Conservation (phyloP, 371 early-diverging fungal species). For the Cokeromyces recurvatus region DNA sequence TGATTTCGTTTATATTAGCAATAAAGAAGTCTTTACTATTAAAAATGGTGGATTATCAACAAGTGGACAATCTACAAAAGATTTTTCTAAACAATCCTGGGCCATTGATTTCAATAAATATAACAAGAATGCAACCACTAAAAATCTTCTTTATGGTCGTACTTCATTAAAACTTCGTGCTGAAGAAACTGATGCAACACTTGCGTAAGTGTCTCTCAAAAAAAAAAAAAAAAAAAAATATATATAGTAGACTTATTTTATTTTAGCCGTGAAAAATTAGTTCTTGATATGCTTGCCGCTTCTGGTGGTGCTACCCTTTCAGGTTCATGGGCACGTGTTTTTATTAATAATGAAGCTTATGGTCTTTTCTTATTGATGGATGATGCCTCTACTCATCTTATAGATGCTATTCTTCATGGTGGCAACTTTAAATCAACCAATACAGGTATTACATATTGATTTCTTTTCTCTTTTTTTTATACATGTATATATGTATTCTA, state of each 20-base stretch:
- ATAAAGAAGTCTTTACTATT: conserved; percentile 37
- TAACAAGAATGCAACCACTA: conserved; percentile 21
- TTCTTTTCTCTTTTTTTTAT: no score
- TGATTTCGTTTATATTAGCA: conserved; percentile 41
- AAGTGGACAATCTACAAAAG: conserved; percentile 55
- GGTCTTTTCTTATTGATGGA: conserved; percentile 56
- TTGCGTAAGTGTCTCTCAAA: conserved; percentile 39
- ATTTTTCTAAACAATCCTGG: conserved; percentile 52
- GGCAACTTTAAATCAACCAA: conserved; percentile 23
- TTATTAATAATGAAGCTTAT: conserved; percentile 44
- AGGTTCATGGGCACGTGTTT: conserved; percentile 46
- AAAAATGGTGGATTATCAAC: conserved; percentile 39
- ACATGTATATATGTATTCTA: neutral
- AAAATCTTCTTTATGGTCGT: conserved; percentile 36
- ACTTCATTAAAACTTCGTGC: conserved; percentile 50
- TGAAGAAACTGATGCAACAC: conserved; percentile 47
- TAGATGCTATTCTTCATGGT: conserved; percentile 37
- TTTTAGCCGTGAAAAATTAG: conserved; percentile 49
- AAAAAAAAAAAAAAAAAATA: no score
- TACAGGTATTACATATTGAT: conserved; percentile 16
- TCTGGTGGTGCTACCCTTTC: conserved; percentile 50
- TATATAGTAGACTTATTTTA: no score
- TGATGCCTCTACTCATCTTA: conserved; percentile 44
- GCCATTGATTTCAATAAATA: conserved; percentile 45
- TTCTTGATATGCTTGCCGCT: conserved; percentile 46